Base-by-base conservation (phyloP, 2,329 filamentous ascomycete genomes). In the Claviceps purpurea region DNA sequence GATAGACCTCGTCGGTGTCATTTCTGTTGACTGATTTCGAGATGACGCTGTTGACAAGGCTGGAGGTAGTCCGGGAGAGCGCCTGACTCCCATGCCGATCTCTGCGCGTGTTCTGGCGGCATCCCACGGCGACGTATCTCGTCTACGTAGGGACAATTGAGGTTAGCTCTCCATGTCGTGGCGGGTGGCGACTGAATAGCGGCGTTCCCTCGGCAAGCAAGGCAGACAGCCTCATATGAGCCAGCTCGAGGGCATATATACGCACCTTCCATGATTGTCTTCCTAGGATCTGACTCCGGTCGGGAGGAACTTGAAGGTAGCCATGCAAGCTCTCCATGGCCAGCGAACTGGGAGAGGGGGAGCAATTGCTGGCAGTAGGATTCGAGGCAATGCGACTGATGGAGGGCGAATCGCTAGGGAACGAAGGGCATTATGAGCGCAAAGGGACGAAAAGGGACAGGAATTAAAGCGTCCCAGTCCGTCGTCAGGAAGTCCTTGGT, bases 71-170 rank as follows among this genome's bases (percentile, higher is more conserved):
- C 51, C 71, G 71, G n/a, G 71, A 65, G 47, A 69, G 64, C 51
- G 64, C 65, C 38, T 65, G 61, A 56, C 65, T 69, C 34, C 64
- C 56, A 50, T 67, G 65, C 30, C 64, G 59, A 42, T 71, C 69
- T 58, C 68, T 67, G 46, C 52, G 44, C 49, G 50, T 55, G 34
- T 65, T 56, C 52, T 54, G 58, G 51, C 64, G 64, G 51, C 62
- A 61, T 52, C 78, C 78, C 52, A 82, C 68, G 52, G 80, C 70
- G 47, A 84, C 73, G 64, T 79, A 82, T 65, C 81, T 79, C 61
- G 74, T 60, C 79, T 83, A 61, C 40, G 34, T 22, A 14, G 14
- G 14, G 10, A 42, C 34, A 45, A 26, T 10, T 20, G 54, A 53
- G 20, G 41, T 60, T 44, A 60, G 54, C 56, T 50, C 7, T 30